phyloP scores from a whole-genome alignment of 768 basidiomycete species.

The Porpolomopsis calyptriformis region DNA sequence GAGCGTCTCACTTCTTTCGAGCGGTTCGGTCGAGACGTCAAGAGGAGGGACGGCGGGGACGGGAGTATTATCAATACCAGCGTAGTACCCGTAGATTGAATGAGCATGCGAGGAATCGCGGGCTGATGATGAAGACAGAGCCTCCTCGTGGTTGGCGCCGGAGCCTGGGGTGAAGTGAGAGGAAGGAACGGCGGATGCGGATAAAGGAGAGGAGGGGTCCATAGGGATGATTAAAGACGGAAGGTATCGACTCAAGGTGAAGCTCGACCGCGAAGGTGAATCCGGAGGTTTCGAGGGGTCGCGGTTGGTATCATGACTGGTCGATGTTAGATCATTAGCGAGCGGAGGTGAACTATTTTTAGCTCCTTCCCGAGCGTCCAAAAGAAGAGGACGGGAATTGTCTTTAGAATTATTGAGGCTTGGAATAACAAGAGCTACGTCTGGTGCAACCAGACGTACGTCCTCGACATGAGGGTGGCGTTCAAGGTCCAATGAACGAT shows the following conservation, averaged over 20 bases:
- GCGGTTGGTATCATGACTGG: neutral
- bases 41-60: neutral
- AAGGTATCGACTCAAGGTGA: neutral
- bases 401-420: neutral
- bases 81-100: neutral
- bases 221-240: neutral
- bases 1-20: neutral
- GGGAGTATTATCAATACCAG: neutral
- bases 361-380: neutral
- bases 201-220: neutral
- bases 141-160: neutral
- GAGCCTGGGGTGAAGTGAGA: neutral
- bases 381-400: neutral
- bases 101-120: neutral
- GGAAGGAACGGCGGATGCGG: neutral
- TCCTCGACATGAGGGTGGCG: neutral
- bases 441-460: neutral
- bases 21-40: no score
- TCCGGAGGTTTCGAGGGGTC: neutral
- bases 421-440: neutral
- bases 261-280: neutral
- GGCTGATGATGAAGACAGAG: neutral
- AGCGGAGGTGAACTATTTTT: neutral
- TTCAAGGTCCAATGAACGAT: neutral
- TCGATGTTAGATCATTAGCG: neutral